Conservation (phyloP, 192 early-diverging fungal genomes). For the Podila minutissima region DNA sequence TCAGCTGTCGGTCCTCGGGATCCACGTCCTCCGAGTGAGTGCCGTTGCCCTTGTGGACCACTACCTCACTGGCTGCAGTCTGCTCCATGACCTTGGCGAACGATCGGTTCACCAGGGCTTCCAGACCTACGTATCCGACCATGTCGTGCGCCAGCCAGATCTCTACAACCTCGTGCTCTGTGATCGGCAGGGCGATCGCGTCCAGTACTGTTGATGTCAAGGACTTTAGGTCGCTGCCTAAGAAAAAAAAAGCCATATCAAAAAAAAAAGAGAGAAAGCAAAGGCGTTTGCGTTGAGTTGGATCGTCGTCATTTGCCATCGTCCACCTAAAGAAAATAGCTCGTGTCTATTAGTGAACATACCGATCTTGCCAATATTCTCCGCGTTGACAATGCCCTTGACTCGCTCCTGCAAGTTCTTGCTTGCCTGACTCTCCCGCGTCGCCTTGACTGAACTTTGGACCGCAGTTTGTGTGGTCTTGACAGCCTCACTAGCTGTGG, state of each 20-base stretch:
- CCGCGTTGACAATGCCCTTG: slow-evolving; percentile 63
- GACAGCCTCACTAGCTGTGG: slow-evolving; percentile 65
- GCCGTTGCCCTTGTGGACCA: slow-evolving; percentile 57
- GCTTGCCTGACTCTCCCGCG: slow-evolving; percentile 57
- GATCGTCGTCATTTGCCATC: background rate
- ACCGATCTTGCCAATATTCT: slow-evolving; percentile 70
- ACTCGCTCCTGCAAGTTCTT: slow-evolving; percentile 62
- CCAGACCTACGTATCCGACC: slow-evolving; percentile 64
- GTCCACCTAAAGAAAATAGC: background rate
- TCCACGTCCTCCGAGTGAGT: slow-evolving; percentile 34
- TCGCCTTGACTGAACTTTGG: slow-evolving; percentile 61
- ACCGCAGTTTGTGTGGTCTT: slow-evolving; percentile 64
- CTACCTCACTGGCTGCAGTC: slow-evolving; percentile 65
- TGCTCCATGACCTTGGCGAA: slow-evolving; percentile 69
- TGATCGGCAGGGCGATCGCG: slow-evolving; percentile 66
- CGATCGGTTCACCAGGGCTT: slow-evolving; percentile 61
- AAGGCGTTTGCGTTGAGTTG: background rate
- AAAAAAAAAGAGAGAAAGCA: background rate
- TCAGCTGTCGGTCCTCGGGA: slow-evolving; percentile 54
- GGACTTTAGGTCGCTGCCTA: slow-evolving; percentile 61
- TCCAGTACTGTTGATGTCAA: slow-evolving; percentile 62
- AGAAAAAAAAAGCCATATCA: background rate
- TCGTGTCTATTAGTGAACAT: background rate
- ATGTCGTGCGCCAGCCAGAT: slow-evolving; percentile 67
- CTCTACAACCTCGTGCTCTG: slow-evolving; percentile 69